These are phyloP conservation scores for Pugionium cornutum DNA, from an alignment of 345 rosid species.

Conservation along the genomic window DNA sequence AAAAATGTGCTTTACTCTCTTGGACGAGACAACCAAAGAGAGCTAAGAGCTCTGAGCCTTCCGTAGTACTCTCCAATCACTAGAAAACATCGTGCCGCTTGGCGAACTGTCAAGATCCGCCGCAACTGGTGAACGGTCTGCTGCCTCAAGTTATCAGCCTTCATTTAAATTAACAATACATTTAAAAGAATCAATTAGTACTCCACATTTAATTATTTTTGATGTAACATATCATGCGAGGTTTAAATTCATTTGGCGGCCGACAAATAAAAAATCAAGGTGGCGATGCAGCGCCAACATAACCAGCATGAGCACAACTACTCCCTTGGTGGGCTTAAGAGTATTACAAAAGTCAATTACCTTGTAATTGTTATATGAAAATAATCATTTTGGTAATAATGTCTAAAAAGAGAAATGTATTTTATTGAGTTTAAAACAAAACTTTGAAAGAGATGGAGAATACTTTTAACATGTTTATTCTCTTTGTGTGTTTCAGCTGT, in stretches of 20 bases:
- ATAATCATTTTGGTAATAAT: slow-evolving; percentile 3
- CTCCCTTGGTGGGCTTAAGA: slow-evolving; percentile 20
- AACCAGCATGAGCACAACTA: not conserved
- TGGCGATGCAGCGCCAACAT: too few species aligned
- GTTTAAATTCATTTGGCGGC: too few species aligned
- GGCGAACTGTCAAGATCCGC: slow-evolving; percentile 76
- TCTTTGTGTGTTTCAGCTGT: slow-evolving; percentile 10
- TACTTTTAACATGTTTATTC: slow-evolving; percentile 23
- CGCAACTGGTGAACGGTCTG: slow-evolving; percentile 87
- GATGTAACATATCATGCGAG: too few species aligned
- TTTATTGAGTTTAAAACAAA: slow-evolving; percentile 21
- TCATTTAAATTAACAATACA: slow-evolving; percentile 2
- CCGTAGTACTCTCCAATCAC: slow-evolving; percentile 88
- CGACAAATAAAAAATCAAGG: too few species aligned
- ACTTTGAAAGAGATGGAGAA: slow-evolving; percentile 31
- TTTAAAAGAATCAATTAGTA: not conserved
- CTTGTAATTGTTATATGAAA: slow-evolving; percentile 12
- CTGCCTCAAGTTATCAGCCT: slow-evolving; percentile 97
- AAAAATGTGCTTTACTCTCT: slow-evolving; percentile 61
- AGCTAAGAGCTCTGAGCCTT: slow-evolving; percentile 82
- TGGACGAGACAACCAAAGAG: slow-evolving; percentile 91
- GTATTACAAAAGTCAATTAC: slow-evolving; percentile 30
- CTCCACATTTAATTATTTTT: not conserved
- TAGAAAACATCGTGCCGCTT: slow-evolving; percentile 83
- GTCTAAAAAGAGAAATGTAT: not conserved